Base-by-base conservation (phyloP, 345 rosid species). In the Pelargonium nanum region DNA sequence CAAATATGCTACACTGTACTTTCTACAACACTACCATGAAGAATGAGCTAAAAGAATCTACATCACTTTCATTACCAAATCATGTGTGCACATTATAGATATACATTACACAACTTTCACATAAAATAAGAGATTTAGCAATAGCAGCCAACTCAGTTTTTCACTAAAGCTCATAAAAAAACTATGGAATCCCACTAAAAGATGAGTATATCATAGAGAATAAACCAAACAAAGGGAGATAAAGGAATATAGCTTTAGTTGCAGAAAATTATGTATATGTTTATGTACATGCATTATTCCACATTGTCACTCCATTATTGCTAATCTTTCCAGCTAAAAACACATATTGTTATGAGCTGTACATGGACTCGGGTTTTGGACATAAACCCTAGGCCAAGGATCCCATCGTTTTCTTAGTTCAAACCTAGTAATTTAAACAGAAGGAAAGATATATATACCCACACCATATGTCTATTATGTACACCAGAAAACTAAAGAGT, bases 261-360 rank as follows among this genome's bases (percentile, higher is more conserved):
- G n/a, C 9, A 30, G 40, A 12, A 6, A 3, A 5, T 40, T 40
- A 40, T 40, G 48, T 40, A 40, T 40, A 34, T 40, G 10, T 34
- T 5, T 28, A 7, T 40, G 15, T 40, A 0, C 15, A 17, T 40
- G 15, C 48, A 40, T 40, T 40, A 10, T 40, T 15, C 48, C 2
- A 12, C 15, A 12, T 9, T 40, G 48, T 40, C 48, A 40, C 48
- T 40, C 48, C 48, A 40, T 40, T 40, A 40, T 40, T 40, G 48
- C 15, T 28, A 45, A 70, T 53, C 53, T 63, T 23, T 32, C 58
- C 22, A 64, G 30, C 56, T 15, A 26, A 22, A 60, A 64, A n/a
- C 55, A 62, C 56, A 51, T 24, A 56, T 20, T 30, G 20, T 15
- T 26, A 61, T 58, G 45, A 58, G 54, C 40, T 55, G n/a, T 74